Conservation (phyloP, 208 protist genomes). For the Acanthamoeba lenticulata region DNA sequence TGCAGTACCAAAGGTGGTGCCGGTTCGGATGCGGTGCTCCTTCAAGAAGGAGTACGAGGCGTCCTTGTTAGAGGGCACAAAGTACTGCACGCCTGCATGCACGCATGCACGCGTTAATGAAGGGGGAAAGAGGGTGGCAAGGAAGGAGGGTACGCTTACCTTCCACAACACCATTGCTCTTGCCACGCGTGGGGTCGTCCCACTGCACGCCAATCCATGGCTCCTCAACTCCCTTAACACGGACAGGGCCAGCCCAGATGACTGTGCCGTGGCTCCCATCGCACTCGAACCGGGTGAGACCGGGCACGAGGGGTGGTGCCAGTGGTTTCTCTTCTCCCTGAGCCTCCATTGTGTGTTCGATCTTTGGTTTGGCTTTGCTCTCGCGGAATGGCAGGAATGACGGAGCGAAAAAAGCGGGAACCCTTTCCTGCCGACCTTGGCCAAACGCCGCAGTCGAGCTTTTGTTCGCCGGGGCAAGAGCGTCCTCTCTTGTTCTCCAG, state of each 20-base stretch:
- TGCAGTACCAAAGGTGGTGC: background rate
- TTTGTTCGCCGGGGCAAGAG: background rate
- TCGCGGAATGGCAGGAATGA: background rate
- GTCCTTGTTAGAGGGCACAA: background rate
- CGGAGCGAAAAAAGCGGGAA: background rate
- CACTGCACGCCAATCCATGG: background rate
- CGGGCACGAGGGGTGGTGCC: background rate
- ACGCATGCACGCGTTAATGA: background rate
- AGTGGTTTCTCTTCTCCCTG: background rate
- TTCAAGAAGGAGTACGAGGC: constrained; percentile 7
- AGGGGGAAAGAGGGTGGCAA: background rate
- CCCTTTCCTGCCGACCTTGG: background rate
- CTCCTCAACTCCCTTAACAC: background rate
- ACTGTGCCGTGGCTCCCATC: background rate
- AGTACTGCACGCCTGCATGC: background rate
- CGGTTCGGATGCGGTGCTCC: background rate
- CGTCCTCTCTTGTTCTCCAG: background rate
- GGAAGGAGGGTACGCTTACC: too few species aligned
- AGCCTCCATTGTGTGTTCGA: background rate
- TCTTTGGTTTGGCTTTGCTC: too few species aligned
- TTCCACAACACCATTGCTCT: background rate
- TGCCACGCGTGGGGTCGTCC: background rate
- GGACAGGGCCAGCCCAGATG: background rate
- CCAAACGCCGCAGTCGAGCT: background rate
- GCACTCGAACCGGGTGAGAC: background rate